These are phyloP conservation scores for Amoebophrya sp. DNA, from an alignment of 169 alveolate species.

Conservation along the genomic window DNA sequence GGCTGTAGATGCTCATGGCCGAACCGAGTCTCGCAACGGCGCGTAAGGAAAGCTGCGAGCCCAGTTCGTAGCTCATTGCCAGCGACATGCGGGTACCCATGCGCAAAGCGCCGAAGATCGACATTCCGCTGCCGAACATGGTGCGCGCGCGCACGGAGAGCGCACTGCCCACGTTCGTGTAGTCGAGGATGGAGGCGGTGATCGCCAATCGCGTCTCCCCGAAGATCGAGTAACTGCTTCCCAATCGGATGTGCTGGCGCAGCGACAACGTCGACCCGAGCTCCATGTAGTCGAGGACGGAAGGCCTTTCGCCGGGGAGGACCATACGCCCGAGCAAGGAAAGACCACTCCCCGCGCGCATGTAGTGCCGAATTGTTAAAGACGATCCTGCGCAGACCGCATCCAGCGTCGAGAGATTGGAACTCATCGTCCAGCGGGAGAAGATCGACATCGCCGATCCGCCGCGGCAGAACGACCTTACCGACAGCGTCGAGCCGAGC, in stretches of 20 bases:
- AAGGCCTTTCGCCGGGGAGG: neutral
- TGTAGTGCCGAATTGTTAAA: neutral
- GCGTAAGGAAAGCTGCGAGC: neutral
- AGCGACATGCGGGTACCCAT: conserved; percentile 3
- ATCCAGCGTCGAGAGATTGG: neutral
- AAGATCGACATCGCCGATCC: neutral
- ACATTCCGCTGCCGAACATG: neutral
- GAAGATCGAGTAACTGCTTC: neutral
- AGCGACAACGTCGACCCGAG: neutral
- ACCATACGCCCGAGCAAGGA: neutral
- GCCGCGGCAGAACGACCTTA: neutral
- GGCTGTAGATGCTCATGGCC: neutral
- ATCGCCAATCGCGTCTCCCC: neutral
- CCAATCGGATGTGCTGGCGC: neutral
- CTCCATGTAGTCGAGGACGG: neutral
- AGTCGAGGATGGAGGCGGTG: neutral
- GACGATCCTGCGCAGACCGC: neutral
- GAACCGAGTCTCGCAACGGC: neutral
- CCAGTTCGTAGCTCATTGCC: neutral
- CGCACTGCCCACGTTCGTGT: neutral
- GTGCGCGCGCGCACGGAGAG: neutral
- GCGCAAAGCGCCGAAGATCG: neutral
- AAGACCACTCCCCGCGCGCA: neutral
- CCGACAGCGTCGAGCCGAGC: neutral
- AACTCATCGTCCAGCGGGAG: neutral